Conservation (phyloP, 1,139 yeast species). For the Citeromyces hawaiiensis region DNA sequence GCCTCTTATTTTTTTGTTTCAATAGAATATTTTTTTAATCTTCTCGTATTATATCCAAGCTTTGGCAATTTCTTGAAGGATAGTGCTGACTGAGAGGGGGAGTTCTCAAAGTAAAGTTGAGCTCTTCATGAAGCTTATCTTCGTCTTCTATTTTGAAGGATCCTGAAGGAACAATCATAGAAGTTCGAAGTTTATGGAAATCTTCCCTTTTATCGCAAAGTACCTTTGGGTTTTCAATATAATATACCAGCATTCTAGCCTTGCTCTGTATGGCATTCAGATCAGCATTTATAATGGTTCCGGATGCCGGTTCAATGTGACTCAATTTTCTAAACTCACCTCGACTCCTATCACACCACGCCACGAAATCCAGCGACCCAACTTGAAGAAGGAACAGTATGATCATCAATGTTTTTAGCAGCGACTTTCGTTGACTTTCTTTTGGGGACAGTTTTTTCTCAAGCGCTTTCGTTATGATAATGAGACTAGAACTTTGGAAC, state of each 20-base stretch:
- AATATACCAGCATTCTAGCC: conserved; percentile 19
- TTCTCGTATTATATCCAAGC: conserved; percentile 12
- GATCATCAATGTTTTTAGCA: conserved; percentile 24
- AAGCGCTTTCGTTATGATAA: conserved; percentile 8
- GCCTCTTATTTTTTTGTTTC: background rate
- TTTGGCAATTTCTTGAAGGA: conserved; percentile 8
- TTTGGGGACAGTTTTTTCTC: conserved; percentile 9
- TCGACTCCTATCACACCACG: conserved; percentile 16
- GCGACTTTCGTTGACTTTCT: conserved; percentile 10
- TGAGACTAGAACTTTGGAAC: conserved; percentile 11
- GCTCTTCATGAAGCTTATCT: conserved; percentile 4
- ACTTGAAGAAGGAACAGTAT: conserved; percentile 24
- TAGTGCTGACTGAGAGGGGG: conserved; percentile 5
- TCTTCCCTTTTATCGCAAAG: conserved; percentile 22
- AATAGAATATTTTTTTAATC: background rate
- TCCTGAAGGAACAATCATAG: conserved; percentile 25
- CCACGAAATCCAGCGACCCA: conserved; percentile 22
- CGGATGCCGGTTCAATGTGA: background rate
- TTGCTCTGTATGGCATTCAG: conserved; percentile 14
- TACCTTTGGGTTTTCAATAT: conserved; percentile 14
- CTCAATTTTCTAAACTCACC: conserved; percentile 5
- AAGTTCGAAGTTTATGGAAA: conserved; percentile 25
- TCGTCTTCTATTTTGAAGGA: conserved; percentile 1
- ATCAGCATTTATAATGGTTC: conserved; percentile 2
- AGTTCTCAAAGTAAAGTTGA: background rate